phyloP scores from a whole-genome alignment of 2,329 filamentous ascomycete genomes.

The Xylariales sp. region DNA sequence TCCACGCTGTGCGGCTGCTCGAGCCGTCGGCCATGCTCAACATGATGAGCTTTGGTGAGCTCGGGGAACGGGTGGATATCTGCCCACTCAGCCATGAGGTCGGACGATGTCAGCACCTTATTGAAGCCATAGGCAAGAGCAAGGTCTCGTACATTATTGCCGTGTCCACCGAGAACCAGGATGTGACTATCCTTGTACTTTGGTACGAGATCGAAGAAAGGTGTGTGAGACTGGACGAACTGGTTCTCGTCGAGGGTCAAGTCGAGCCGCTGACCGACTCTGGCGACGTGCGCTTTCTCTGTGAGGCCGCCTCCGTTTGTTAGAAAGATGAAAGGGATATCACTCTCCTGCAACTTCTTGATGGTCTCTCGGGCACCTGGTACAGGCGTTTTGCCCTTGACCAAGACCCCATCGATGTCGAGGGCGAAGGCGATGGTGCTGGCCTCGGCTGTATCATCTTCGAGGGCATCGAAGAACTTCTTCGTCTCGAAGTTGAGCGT shows the following conservation, averaged over 20 bases:
- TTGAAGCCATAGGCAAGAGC: conserved; percentile 29
- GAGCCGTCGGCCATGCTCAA: conserved; percentile 30
- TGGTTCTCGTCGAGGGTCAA: conserved; percentile 41
- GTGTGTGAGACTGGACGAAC: conserved; percentile 72
- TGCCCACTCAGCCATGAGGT: conserved; percentile 20
- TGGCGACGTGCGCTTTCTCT: conserved; percentile 56
- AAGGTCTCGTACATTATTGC: conserved; percentile 23
- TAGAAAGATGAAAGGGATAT: conserved; percentile 67
- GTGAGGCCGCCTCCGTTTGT: conserved; percentile 70
- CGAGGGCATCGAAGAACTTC: background rate
- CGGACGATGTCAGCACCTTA: conserved; percentile 33
- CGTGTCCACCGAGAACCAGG: conserved; percentile 48
- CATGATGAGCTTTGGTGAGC: conserved; percentile 27
- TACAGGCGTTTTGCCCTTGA: conserved; percentile 59
- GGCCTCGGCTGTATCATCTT: conserved; percentile 1
- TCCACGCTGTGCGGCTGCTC: conserved; percentile 22
- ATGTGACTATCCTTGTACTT: conserved; percentile 46
- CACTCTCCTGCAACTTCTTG: conserved; percentile 50
- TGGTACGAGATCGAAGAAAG: conserved; percentile 55
- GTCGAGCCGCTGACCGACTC: conserved; percentile 47
- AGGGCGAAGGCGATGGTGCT: conserved; percentile 26
- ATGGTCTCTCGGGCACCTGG: conserved; percentile 58
- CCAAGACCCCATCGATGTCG: conserved; percentile 56
- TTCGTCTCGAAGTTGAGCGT: background rate
- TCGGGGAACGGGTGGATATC: conserved; percentile 30